These are phyloP conservation scores for Grammothele lineata DNA, from an alignment of 768 basidiomycete species.

Conservation along the genomic window DNA sequence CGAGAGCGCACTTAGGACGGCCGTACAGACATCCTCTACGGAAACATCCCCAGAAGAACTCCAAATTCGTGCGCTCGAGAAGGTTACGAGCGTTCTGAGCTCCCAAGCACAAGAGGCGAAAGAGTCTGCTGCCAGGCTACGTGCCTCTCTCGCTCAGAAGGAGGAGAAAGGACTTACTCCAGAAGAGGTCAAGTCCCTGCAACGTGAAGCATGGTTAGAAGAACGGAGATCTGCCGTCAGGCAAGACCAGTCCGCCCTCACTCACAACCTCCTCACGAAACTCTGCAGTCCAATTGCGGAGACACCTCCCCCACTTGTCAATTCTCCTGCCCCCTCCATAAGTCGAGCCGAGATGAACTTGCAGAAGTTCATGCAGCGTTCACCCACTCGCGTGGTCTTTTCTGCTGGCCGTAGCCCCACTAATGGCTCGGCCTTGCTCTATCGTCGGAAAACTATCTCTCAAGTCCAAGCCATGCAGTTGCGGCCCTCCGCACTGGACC, in stretches of 20 bases:
- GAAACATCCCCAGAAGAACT: conserved; percentile 39
- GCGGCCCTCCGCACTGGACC: conserved; percentile 9
- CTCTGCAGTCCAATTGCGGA: conserved; percentile 5
- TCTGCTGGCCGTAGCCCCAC: not conserved
- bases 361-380: conserved; percentile 9
- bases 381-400: conserved; percentile 12
- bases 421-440: not conserved
- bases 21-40: conserved; percentile 29
- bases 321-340: conserved; percentile 3
- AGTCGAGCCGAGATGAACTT: conserved; percentile 7
- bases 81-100: conserved; percentile 39
- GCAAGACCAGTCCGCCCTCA: conserved; percentile 25
- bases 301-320: not conserved
- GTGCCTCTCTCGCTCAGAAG: conserved; percentile 33
- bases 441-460: conserved; percentile 11
- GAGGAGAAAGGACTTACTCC: conserved; percentile 22
- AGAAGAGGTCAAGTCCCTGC: conserved; percentile 31
- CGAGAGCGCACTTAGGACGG: conserved; percentile 37
- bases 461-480: conserved; percentile 13
- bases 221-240: conserved; percentile 39
- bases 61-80: conserved; percentile 43
- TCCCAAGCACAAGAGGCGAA: conserved; percentile 43
- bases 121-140: conserved; percentile 38
- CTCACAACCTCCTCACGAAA: conserved; percentile 1
- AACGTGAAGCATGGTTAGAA: conserved; percentile 48